A percentile compares a stretch with the other conserved stretches of the same genome.
phyloP scores from a whole-genome alignment of 2,329 filamentous ascomycete species.

The Xylariaceae sp. region DNA sequence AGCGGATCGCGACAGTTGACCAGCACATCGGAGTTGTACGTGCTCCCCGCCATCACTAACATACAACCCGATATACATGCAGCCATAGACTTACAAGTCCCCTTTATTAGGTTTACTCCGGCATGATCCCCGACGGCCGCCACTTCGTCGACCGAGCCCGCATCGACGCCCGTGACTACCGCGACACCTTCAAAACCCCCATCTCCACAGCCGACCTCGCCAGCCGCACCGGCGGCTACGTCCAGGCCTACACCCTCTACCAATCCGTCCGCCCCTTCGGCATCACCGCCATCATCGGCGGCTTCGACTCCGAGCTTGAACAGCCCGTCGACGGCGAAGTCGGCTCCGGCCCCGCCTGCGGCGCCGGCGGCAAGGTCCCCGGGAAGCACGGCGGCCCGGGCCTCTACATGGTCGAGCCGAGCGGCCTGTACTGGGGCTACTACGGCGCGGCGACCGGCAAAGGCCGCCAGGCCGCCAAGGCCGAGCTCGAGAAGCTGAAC shows the following conservation, averaged over 20 bases:
- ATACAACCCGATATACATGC: not conserved
- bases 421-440: constrained; percentile 97
- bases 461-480: constrained; percentile 92
- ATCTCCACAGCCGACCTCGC: constrained; percentile 86
- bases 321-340: constrained; percentile 85
- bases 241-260: constrained; percentile 96
- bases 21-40: constrained; percentile 88
- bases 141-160: constrained; percentile 93
- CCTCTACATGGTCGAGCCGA: constrained; percentile 98
- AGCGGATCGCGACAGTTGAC: constrained; percentile 92
- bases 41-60: constrained; percentile 15
- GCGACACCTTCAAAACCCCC: constrained; percentile 87
- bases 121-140: constrained; percentile 88
- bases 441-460: constrained; percentile 97
- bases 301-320: constrained; percentile 87
- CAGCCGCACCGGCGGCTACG: constrained; percentile 88
- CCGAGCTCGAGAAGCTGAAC: constrained; percentile 96
- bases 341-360: constrained; percentile 69
- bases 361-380: constrained; percentile 74
- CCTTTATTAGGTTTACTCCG: constrained; percentile 70
- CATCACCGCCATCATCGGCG: constrained; percentile 88
- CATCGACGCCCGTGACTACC: constrained; percentile 89
- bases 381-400: constrained; percentile 81
- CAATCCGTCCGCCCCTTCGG: constrained; percentile 95
- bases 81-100: constrained; percentile 2